A percentile compares a stretch with the other conserved stretches of the same genome.
These are phyloP conservation scores for Venturia nashicola DNA, from an alignment of 2,329 filamentous ascomycete species.

Conservation along the genomic window DNA sequence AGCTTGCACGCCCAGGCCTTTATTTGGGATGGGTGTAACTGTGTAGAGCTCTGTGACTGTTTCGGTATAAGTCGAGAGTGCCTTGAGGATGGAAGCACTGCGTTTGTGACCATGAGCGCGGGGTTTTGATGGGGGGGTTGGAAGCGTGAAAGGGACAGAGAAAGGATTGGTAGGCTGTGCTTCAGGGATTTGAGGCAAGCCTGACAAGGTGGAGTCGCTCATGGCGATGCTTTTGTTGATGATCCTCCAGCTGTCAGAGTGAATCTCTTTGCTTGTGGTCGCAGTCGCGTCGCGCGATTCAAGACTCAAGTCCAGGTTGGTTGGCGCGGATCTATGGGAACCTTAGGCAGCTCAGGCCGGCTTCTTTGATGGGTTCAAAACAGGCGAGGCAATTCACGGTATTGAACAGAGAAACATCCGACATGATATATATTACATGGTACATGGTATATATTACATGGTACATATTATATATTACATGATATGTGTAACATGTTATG, in stretches of 20 bases:
- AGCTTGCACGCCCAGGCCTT: conserved; percentile 32
- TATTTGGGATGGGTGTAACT: conserved; percentile 18
- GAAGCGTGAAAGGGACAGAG: neutral
- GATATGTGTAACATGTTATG: no score
- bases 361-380: neutral
- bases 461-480: no score
- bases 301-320: neutral
- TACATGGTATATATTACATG: no score
- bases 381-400: neutral
- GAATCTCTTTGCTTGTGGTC: neutral
- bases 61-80: neutral
- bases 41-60: neutral
- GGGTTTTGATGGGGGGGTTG: neutral
- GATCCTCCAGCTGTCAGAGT: neutral
- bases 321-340: neutral
- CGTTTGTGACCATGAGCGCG: neutral
- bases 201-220: neutral
- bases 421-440: no score
- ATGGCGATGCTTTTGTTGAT: neutral
- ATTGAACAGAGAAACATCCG: neutral
- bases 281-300: neutral
- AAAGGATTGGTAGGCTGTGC: neutral
- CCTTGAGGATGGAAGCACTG: neutral
- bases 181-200: neutral
- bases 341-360: neutral